Percentiles rank a stretch among this genome's conserved stretches.
These are phyloP conservation scores for Cladophialophora carrionii DNA, from an alignment of 2,329 filamentous ascomycete species.

Conservation along the genomic window DNA sequence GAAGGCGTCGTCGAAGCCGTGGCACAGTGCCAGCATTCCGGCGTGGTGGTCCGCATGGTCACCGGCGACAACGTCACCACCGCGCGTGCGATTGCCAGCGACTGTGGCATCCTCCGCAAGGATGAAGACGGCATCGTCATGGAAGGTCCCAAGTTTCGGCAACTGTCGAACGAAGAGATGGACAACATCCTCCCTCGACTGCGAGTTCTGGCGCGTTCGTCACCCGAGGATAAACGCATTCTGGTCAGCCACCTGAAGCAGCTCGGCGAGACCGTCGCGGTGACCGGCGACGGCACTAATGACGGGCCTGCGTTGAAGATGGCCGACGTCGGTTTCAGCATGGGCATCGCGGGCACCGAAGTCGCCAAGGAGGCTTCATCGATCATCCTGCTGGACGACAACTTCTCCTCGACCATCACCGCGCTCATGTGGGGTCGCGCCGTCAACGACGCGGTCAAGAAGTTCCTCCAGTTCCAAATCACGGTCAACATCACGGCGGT, in stretches of 20 bases:
- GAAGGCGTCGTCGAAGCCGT: conserved; percentile 70
- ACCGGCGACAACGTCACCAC: conserved; percentile 74
- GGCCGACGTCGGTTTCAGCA: conserved; percentile 69
- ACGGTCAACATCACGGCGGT: conserved; percentile 93
- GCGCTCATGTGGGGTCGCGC: conserved; percentile 70
- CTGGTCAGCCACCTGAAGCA: conserved; percentile 64
- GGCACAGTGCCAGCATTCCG: conserved; percentile 66
- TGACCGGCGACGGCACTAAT: conserved; percentile 69
- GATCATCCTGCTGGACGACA: conserved; percentile 69
- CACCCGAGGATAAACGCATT: conserved; percentile 68
- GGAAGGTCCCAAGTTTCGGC: conserved; percentile 70
- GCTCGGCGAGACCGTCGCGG: conserved; percentile 65
- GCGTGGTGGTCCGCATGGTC: conserved; percentile 74
- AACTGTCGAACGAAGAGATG: conserved; percentile 63
- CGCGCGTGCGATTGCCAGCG: conserved; percentile 71
- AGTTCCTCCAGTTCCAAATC: conserved; percentile 67
- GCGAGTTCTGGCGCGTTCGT: conserved; percentile 67
- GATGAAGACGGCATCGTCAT: conserved; percentile 63
- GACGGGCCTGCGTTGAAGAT: conserved; percentile 68
- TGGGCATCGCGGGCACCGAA: conserved; percentile 69
- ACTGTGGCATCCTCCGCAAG: conserved; percentile 68
- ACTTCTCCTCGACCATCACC: conserved; percentile 67
- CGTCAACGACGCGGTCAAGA: conserved; percentile 69
- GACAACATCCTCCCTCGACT: conserved; percentile 61
- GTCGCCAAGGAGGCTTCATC: conserved; percentile 71